Conservation (phyloP, 768 basidiomycete genomes). For the Tylopilus cervinicoccineus region DNA sequence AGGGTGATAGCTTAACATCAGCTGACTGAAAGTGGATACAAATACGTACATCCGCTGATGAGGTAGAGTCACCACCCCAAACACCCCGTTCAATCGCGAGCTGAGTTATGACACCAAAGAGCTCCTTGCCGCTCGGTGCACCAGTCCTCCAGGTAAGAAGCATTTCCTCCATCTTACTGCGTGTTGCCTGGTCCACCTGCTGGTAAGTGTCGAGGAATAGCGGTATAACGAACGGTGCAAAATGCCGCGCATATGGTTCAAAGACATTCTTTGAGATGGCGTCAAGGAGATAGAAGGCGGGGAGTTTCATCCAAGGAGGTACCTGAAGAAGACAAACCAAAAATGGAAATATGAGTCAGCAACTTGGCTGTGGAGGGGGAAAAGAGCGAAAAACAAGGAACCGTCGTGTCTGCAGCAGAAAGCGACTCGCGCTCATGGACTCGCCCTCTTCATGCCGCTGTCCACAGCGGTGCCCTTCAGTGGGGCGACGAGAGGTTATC, state of each 20-base stretch:
- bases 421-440: conserved; percentile 36
- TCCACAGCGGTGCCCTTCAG: conserved; percentile 30
- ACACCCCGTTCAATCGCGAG: conserved; percentile 79
- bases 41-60: conserved; percentile 36
- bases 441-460: conserved; percentile 33
- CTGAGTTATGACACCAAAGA: conserved; percentile 83
- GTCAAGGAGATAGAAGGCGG: conserved; percentile 92
- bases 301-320: conserved; percentile 84
- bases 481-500: conserved; percentile 33
- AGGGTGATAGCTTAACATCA: conserved; percentile 2
- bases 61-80: conserved; percentile 58
- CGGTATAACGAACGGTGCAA: conserved; percentile 75
- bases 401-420: conserved; percentile 17
- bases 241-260: conserved; percentile 85
- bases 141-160: conserved; percentile 92
- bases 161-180: conserved; percentile 98
- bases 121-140: conserved; percentile 70
- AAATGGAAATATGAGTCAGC: conserved; percentile 65
- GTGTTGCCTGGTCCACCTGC: conserved; percentile 77
- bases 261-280: conserved; percentile 97
- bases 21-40: not conserved
- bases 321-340: conserved; percentile 52
- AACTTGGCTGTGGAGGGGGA: conserved; percentile 20
- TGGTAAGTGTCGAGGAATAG: conserved; percentile 87
- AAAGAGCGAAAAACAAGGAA: conserved; percentile 31